Evolutionary conservation across 2,329 filamentous ascomycete genomes (phyloP), one percentile per base, ranked within the genome.

Genomic region (Botryotinia narcissicola): DNA sequence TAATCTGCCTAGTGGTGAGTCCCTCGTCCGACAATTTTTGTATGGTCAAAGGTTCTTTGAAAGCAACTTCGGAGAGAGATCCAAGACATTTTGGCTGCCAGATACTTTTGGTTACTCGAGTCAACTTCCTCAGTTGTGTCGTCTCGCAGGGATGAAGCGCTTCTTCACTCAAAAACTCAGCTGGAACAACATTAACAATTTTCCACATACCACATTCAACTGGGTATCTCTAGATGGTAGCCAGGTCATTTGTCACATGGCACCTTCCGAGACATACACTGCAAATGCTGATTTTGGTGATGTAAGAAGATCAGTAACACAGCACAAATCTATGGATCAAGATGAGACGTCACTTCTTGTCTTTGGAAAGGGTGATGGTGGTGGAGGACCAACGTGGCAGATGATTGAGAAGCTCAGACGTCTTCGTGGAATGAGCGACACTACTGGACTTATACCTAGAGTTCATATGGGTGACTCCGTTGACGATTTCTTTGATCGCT

Each of bases 121-220:
- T 68, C 96, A 99, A 83, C 88, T 99, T 60, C 96, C 96, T 20
- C 96, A 99, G 81, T 86, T 99, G 60, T 98, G 94, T 81, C 92
- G 95, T 5, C 85, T 98, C 42, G 93, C 96, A n/a, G 95, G 94
- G 32, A 98, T 99, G 96, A 93, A 89, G 73, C 90, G 95, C 48
- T 99, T 99, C 86, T 92, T 99, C 80, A 99, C 96, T 0, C 96
- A 99, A 83, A 99, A 99, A 85, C 86, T 99, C 74, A 98, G 95
- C 85, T 99, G 96, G 96, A 98, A 98, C 85, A 98, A 98, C 82
- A 98, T 98, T 87, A 98, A 98, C 84, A 97, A 93, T 80, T 99
- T 98, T 84, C 96, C 96, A 0, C 96, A 98, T 81, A 98, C 96
- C 9, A 98, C 96, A 0, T 99, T 99, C 87, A 97, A 97, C 83